Percentiles rank a stretch among this genome's conserved stretches.
Conservation (phyloP, 176 grass and related monocot genomes). For the Eleusine coracana region DNA sequence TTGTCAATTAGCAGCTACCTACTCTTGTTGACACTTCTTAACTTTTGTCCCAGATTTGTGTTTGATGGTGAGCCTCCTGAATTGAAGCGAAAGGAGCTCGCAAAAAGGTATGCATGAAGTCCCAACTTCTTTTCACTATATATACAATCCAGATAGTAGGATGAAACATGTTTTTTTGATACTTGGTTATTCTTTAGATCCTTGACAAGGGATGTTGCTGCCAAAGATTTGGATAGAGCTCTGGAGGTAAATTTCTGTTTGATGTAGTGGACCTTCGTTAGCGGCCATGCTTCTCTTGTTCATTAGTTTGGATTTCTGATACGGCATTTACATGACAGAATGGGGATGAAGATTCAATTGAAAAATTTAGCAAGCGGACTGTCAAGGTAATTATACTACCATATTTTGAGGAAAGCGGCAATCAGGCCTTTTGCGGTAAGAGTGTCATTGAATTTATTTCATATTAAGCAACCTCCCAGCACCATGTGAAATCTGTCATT, state of each 20-base stretch:
- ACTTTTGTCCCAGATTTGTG: constrained; percentile 70
- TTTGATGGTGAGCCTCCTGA: constrained; percentile 94
- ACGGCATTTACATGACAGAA: constrained; percentile 54
- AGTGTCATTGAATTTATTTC: constrained; percentile 12
- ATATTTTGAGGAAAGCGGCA: constrained; percentile 22
- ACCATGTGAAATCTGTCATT: constrained; percentile 12
- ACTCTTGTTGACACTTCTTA: constrained; percentile 27
- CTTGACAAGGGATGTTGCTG: constrained; percentile 71
- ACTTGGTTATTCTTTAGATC: constrained; percentile 53
- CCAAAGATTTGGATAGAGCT: constrained; percentile 65
- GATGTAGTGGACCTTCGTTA: constrained; percentile 4
- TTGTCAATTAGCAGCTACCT: constrained; percentile 25
- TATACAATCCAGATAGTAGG: not conserved
- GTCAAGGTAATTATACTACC: constrained; percentile 59
- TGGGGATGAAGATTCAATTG: constrained; percentile 76
- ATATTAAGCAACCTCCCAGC: constrained; percentile 4
- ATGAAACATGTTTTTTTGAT: not conserved
- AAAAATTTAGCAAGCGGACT: constrained; percentile 94
- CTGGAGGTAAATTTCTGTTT: constrained; percentile 64
- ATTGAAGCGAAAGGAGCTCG: constrained; percentile 81
- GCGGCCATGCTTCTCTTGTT: not conserved
- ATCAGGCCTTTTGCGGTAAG: not conserved
- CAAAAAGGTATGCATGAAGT: constrained; percentile 58
- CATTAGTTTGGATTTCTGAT: constrained; percentile 27
- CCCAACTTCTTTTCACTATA: constrained; percentile 22